Conservation (phyloP, 2,329 filamentous ascomycete genomes). For the Diaporthe ampelina region DNA sequence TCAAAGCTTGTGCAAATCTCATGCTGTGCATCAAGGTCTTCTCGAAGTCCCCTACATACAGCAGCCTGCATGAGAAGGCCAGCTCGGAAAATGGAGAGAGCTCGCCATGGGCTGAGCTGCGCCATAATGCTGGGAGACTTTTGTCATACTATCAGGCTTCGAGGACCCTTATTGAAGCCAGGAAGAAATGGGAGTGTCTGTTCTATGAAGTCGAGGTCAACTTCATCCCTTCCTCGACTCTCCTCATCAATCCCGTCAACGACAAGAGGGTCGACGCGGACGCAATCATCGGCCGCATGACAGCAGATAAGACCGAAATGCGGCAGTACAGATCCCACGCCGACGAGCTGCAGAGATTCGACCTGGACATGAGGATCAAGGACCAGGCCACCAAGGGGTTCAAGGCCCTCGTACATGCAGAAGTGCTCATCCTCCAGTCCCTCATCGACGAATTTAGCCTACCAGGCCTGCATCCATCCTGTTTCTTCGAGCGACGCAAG, state of each 20-base stretch:
- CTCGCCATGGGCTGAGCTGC: slow-evolving; percentile 46
- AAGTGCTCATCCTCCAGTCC: slow-evolving; percentile 50
- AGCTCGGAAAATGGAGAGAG: slow-evolving; percentile 23
- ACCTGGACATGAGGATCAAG: slow-evolving; percentile 41
- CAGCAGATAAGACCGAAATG: neutral
- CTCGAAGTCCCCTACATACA: slow-evolving; percentile 34
- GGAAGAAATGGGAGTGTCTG: slow-evolving; percentile 48
- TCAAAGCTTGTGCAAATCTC: slow-evolving; percentile 7
- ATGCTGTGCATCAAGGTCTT: slow-evolving; percentile 10
- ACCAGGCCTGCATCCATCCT: neutral
- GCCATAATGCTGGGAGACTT: slow-evolving; percentile 47
- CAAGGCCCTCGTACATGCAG: slow-evolving; percentile 53
- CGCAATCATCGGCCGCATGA: slow-evolving; percentile 45
- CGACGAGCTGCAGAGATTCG: slow-evolving; percentile 42
- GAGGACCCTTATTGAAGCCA: slow-evolving; percentile 44
- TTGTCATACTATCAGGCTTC: slow-evolving; percentile 48
- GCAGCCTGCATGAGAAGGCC: slow-evolving; percentile 42
- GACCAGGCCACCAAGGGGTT: slow-evolving; percentile 34
- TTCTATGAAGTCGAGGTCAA: slow-evolving; percentile 51
- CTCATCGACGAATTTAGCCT: slow-evolving; percentile 38
- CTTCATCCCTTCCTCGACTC: slow-evolving; percentile 47
- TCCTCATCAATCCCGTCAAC: slow-evolving; percentile 37
- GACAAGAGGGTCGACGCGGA: slow-evolving; percentile 35
- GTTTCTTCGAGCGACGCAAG: slow-evolving; percentile 50
- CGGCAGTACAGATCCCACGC: slow-evolving; percentile 35